Conservation (phyloP, 345 rosid genomes). For the Melastoma malabathricum region DNA sequence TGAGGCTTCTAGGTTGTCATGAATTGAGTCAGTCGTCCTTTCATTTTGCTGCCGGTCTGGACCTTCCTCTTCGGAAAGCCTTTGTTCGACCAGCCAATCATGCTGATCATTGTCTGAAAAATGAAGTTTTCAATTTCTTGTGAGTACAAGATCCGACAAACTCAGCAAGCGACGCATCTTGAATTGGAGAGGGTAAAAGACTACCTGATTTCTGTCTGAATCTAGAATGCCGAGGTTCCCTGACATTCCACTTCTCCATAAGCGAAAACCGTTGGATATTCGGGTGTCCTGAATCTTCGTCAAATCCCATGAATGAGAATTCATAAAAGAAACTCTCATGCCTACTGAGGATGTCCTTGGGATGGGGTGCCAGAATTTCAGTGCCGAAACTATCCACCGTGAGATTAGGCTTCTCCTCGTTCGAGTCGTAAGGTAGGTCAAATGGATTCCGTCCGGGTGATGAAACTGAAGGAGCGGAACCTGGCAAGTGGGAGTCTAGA, state of each 20-base stretch:
- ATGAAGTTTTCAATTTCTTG: not conserved
- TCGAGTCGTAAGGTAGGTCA: slow-evolving; percentile 75
- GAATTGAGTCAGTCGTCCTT: too few species aligned
- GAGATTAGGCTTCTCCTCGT: slow-evolving; percentile 67
- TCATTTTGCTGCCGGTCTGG: not conserved
- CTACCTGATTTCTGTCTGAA: slow-evolving; percentile 15
- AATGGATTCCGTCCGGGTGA: slow-evolving; percentile 60
- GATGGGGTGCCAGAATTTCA: slow-evolving; percentile 40
- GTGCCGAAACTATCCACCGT: slow-evolving; percentile 50
- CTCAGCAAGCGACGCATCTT: not conserved
- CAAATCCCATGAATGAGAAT: slow-evolving; percentile 18
- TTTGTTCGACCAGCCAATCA: slow-evolving; percentile 17
- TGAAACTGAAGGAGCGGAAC: slow-evolving; percentile 79
- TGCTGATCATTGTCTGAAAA: slow-evolving; percentile 26
- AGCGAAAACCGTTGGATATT: slow-evolving; percentile 2
- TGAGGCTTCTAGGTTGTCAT: too few species aligned
- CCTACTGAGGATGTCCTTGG: slow-evolving; percentile 48
- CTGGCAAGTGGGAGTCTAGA: slow-evolving; percentile 33
- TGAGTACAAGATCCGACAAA: not conserved
- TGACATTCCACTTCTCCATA: slow-evolving; percentile 4
- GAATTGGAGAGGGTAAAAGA: not conserved
- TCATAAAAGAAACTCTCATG: slow-evolving; percentile 61
- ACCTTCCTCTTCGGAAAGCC: slow-evolving; percentile 5
- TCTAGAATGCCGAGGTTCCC: slow-evolving; percentile 7
- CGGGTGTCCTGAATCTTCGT: slow-evolving; percentile 13